Evolutionary conservation across 768 basidiomycete species (phyloP), one percentile per base, ranked within the genome.

Genomic region (Lentinus tigrinus): DNA sequence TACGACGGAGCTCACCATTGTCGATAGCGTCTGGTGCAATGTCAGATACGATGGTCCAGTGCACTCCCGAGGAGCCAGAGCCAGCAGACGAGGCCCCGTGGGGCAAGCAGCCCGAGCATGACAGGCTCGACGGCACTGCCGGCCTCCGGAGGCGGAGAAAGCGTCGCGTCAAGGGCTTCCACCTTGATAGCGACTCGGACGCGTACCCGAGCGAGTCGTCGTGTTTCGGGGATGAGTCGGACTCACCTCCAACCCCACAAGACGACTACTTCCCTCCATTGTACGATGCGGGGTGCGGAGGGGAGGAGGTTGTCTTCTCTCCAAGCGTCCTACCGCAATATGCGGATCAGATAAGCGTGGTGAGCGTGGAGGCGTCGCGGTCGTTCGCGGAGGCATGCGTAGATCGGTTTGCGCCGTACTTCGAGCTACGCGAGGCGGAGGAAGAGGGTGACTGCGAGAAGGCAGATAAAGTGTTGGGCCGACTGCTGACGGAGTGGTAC

Each of bases 401-500:
- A 0, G 76, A 82, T 19, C 68, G 73, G 1, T 81, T 88, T 51
- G 82, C 87, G 0, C 74, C 81, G 52, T 89, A 88, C 59, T 69
- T 73, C 3, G 84, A 85, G 56, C 71, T 89, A 36, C 75, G 77
- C 39, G 73, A 75, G 21, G 85, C 83, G 4, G 54, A 58, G 2
- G 52, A 63, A 11, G 79, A 84, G 51, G 37, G 56, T 11, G 58
- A 63, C 21, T 3, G 43, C 8, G 78, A 77, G 1, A 76, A 85
- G 9, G 86, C 76, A 52, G 84, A 87, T 44, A 69, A 69, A 13
- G 66, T 87, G 3, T 75, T 84, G 47, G 58, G 57, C 2, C 70
- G 82, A 39, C 63, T 89, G 23, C 74, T 81, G 59, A 72, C 73
- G 26, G 88, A 90, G 62, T 90, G 88, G 88, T 81, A 79, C 5